Evolutionary conservation across 2,329 filamentous ascomycete genomes (phyloP).

Genomic region (Hypomyces perniciosus): DNA sequence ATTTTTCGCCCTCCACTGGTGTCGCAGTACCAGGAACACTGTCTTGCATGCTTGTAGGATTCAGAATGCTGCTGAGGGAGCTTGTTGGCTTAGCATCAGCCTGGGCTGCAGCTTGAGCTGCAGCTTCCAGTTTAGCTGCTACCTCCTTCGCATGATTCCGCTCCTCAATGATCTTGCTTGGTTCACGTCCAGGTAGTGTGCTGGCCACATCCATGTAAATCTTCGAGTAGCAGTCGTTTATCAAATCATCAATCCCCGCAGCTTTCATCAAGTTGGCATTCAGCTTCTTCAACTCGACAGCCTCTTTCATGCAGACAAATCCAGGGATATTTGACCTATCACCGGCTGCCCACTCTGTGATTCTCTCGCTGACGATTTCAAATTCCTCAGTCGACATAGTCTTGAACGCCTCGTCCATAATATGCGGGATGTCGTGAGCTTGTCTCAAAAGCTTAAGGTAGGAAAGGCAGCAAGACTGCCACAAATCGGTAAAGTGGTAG

Average conservation of each 20-base stretch:
- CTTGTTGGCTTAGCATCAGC: constrained; percentile 26
- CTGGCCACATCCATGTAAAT: constrained; percentile 64
- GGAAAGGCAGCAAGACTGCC: constrained; percentile 49
- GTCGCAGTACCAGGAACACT: constrained; percentile 28
- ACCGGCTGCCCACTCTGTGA: constrained; percentile 48
- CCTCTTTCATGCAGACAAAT: constrained; percentile 51
- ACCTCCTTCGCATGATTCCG: constrained; percentile 38
- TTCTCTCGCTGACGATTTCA: constrained; percentile 49
- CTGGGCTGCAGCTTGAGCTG: constrained; percentile 27
- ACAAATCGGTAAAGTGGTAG: constrained; percentile 56
- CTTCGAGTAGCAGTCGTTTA: constrained; percentile 80
- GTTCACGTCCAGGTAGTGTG: constrained; percentile 46
- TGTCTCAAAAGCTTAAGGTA: constrained; percentile 50
- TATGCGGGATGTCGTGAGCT: constrained; percentile 39
- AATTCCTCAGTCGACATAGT: constrained; percentile 49
- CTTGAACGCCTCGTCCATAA: constrained; percentile 52
- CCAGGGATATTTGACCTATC: constrained; percentile 34
- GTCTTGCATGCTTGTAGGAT: constrained; percentile 36
- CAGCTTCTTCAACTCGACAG: constrained; percentile 58
- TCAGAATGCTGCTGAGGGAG: constrained; percentile 37
- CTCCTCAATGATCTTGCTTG: constrained; percentile 42
- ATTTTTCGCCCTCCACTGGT: constrained; percentile 35
- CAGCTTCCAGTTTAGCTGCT: constrained; percentile 30
- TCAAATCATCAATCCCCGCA: constrained; percentile 82
- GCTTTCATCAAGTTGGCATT: constrained; percentile 87